Percentiles rank a stretch among this genome's conserved stretches.
Evolutionary conservation across 352 stramenopile species (phyloP).

Genomic region (Pythium aquatile): DNA sequence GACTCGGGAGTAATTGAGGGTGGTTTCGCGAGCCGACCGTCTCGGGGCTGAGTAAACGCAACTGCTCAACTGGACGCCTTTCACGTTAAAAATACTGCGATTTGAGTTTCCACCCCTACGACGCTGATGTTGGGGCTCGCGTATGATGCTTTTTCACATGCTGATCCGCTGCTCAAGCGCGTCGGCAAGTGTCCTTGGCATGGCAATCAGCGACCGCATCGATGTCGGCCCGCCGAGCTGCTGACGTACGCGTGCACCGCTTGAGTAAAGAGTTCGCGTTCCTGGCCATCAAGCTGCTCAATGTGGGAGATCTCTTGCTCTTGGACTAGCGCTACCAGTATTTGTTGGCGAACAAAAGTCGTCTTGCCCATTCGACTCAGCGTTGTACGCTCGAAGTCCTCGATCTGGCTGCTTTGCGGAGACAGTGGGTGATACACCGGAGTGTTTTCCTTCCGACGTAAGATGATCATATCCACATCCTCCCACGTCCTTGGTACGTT

Average conservation of each 20-base stretch:
- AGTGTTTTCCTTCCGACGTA: constrained; percentile 45
- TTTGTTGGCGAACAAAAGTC: constrained; percentile 42
- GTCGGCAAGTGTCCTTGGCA: no score
- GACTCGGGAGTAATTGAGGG: no score
- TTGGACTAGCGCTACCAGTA: constrained; percentile 52
- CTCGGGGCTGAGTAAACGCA: no score
- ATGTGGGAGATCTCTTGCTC: constrained; percentile 45
- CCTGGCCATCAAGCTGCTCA: constrained; percentile 26
- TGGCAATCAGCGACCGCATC: no score
- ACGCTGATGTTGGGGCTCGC: no score
- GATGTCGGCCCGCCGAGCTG: no score
- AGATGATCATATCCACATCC: constrained; percentile 63
- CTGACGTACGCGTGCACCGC: constrained; percentile 43
- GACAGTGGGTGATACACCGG: constrained; percentile 21
- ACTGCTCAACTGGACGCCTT: no score
- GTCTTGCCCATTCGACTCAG: constrained; percentile 48
- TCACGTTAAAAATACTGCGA: no score
- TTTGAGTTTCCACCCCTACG: no score
- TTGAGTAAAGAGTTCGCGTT: constrained; percentile 31
- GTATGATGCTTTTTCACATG: no score
- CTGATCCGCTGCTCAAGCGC: no score
- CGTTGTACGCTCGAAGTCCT: constrained; percentile 56
- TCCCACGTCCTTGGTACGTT: constrained; percentile 40
- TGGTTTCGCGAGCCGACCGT: no score
- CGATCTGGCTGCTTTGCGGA: constrained; percentile 27